Percentiles rank a stretch among this genome's conserved stretches.
Evolutionary conservation across 2,329 filamentous ascomycete genomes (phyloP).

Genomic region (Fusarium fujikuroi): DNA sequence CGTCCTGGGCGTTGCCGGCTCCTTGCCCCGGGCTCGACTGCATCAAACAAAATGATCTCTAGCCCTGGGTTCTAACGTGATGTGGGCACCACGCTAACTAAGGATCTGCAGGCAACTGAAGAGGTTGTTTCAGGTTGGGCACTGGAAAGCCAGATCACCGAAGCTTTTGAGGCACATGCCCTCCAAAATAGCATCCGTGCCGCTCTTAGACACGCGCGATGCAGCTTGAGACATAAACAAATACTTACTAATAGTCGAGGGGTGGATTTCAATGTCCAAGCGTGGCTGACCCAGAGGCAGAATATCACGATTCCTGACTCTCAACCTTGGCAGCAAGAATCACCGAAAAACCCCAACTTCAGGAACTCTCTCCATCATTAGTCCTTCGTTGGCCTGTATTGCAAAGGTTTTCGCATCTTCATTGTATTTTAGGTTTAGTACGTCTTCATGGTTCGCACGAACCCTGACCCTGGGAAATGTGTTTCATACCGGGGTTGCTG

Average conservation of each 20-base stretch:
- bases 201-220: conserved; percentile 12
- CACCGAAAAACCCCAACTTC: neutral
- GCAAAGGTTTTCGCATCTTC: conserved; percentile 13
- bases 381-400: neutral
- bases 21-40: conserved; percentile 31
- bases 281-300: neutral
- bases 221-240: conserved; percentile 4
- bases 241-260: neutral
- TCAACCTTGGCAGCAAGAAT: neutral
- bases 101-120: conserved; percentile 40
- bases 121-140: conserved; percentile 43
- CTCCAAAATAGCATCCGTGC: conserved; percentile 20
- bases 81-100: conserved; percentile 32
- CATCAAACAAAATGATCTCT: conserved; percentile 35
- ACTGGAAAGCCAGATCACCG: conserved; percentile 20
- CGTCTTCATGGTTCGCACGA: conserved; percentile 6
- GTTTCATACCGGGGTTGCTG: conserved; percentile 34
- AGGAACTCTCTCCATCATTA: neutral
- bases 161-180: conserved; percentile 11
- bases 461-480: conserved; percentile 24
- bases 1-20: conserved; percentile 34
- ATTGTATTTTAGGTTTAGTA: conserved; percentile 24
- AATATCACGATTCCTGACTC: neutral
- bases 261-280: conserved; percentile 10
- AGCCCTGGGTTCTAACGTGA: conserved; percentile 18